Conservation (phyloP, 345 rosid species). For the Corchorus olitorius region DNA sequence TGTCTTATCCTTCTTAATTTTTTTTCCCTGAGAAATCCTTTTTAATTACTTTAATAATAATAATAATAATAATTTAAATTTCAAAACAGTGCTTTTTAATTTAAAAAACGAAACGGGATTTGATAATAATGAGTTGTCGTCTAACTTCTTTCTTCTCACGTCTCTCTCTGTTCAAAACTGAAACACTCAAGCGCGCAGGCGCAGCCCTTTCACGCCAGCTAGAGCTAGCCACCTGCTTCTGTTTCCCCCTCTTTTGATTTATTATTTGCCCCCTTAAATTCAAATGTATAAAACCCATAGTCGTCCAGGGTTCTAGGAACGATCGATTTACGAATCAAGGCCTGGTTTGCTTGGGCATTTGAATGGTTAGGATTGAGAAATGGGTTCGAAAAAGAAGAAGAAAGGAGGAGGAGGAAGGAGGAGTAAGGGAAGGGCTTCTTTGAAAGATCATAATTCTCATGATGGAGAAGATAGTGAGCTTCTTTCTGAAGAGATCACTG, state of each 20-base stretch:
- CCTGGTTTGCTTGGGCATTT: neutral
- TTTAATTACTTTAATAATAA: no score
- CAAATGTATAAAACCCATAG: neutral
- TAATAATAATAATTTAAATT: no score
- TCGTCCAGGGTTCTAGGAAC: neutral
- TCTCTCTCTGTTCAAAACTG: slow-evolving; percentile 9
- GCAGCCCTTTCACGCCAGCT: neutral
- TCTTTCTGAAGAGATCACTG: slow-evolving; percentile 91
- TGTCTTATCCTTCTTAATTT: no score
- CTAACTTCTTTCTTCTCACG: neutral
- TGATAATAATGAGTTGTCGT: neutral
- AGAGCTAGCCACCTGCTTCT: no score
- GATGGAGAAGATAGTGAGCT: slow-evolving; percentile 69
- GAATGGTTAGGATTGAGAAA: slow-evolving; percentile 8
- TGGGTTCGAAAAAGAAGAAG: slow-evolving; percentile 20
- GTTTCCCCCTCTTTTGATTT: neutral
- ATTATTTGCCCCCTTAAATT: no score
- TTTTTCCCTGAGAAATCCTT: no score
- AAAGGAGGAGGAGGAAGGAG: slow-evolving; percentile 54
- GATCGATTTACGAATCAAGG: neutral
- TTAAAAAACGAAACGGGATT: no score
- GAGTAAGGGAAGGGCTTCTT: slow-evolving; percentile 61
- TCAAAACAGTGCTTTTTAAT: no score
- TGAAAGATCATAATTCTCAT: slow-evolving; percentile 61
- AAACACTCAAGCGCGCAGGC: neutral